A percentile compares a stretch with the other conserved stretches of the same genome.
These are phyloP conservation scores for Barnettozyma pratensis DNA, from an alignment of 805 yeast genomes.

Conservation along the genomic window DNA sequence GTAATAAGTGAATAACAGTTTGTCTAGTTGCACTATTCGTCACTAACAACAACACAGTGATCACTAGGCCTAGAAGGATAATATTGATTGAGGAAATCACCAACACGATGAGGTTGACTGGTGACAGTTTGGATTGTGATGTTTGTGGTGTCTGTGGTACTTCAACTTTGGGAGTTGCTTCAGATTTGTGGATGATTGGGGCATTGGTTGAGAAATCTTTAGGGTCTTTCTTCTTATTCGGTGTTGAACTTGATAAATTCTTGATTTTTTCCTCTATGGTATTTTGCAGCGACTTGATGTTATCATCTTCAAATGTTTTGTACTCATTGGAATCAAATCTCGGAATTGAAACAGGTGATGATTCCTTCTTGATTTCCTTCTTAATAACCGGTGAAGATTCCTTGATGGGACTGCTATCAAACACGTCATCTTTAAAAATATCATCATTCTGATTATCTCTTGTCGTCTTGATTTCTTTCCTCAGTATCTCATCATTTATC, in stretches of 20 bases:
- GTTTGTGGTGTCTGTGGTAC: background rate
- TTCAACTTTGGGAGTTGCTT: background rate
- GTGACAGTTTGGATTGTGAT: background rate
- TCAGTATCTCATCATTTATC: slow-evolving; percentile 5
- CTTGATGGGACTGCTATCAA: slow-evolving; percentile 1
- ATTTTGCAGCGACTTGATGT: background rate
- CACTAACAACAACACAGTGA: background rate
- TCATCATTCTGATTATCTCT: background rate
- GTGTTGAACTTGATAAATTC: background rate
- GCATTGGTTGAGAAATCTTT: background rate
- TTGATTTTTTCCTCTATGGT: background rate
- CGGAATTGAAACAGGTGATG: too few species aligned
- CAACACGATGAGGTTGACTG: background rate
- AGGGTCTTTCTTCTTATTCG: background rate
- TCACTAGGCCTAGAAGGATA: background rate
- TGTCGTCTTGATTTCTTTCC: background rate
- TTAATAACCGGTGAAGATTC: background rate
- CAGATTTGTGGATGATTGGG: background rate
- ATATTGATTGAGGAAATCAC: background rate
- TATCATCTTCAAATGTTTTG: background rate
- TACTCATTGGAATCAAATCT: background rate
- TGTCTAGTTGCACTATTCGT: background rate
- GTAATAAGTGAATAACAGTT: background rate
- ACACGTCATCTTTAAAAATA: background rate
- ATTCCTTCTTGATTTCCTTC: background rate